phyloP scores from a whole-genome alignment of 192 early-diverging fungal species.

The Backusella australiensis region DNA sequence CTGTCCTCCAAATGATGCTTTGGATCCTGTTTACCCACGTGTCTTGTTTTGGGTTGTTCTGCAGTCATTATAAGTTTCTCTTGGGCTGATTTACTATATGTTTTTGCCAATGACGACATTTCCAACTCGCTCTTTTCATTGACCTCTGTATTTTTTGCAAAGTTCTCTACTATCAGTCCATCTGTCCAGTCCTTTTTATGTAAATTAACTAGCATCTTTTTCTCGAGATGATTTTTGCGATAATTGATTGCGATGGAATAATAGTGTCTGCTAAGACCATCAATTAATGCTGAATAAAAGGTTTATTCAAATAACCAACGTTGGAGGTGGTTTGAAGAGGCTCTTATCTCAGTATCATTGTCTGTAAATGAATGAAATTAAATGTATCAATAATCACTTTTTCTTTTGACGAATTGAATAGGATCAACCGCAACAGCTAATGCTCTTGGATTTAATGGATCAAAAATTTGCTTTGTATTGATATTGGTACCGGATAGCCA shows the following conservation, averaged over 20 bases:
- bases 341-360: constrained; percentile 81
- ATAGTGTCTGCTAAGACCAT: constrained; percentile 98
- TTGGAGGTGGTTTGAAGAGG: constrained; percentile 98
- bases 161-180: constrained; percentile 85
- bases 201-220: constrained; percentile 98
- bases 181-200: constrained; percentile 99
- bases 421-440: constrained; percentile 99
- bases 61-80: constrained; percentile 92
- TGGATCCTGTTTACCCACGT: constrained; percentile 99
- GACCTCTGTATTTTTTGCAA: constrained; percentile 72
- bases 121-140: constrained; percentile 84
- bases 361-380: constrained; percentile 91
- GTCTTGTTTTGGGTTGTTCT: constrained; percentile 94
- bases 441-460: constrained; percentile 87
- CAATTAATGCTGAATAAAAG: constrained; percentile 97
- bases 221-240: constrained; percentile 98
- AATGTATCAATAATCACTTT: constrained; percentile 99
- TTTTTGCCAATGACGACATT: constrained; percentile 87
- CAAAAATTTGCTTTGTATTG: constrained; percentile 98
- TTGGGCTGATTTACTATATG: constrained; percentile 96
- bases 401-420: constrained; percentile 97
- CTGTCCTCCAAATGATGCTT: constrained; percentile 96
- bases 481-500: constrained; percentile 99
- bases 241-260: constrained; percentile 99
- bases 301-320: constrained; percentile 97